Evolutionary conservation across 768 basidiomycete genomes (phyloP), one percentile per base, ranked within the genome.

Genomic region (Podaxis sp.): DNA sequence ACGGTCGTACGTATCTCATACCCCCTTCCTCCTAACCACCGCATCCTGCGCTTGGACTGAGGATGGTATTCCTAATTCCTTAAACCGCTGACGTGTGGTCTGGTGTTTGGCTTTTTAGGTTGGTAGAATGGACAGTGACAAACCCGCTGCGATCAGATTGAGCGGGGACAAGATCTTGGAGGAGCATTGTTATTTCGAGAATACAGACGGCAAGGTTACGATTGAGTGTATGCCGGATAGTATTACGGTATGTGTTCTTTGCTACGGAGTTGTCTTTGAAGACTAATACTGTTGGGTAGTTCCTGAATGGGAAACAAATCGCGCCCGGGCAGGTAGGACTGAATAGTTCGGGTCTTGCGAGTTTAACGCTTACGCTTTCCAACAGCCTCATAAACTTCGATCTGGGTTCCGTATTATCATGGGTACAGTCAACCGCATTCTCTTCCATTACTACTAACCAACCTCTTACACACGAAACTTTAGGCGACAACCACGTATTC

Each of bases 401-500:
- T 95, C 95, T 57, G 97, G 97, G 37, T 98, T 89, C 72, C 91
- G 97, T 32, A 92, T 99, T 69, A 99, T 99, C 71, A 83, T 99
- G 54, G 96, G 91, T 92, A 67, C 61, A 23, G 83, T 48, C 47
- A 48, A 18, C 47, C 9, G 7, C 7, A 32, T 32, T 40, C n/a
- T 23, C 66, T 62, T 63, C 61, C 61, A 25, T 47, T 25, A 64
- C 50, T 37, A 46, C 48, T 36, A 55, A 50, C 47, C 42, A 35
- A 51, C 54, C 32, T 32, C 50, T 55, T 48, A 48, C 42, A 50
- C 57, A 51, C 56, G 55, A 38, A 44, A 55, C 28, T 46, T 14
- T 50, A 93, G 92, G 96, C 57, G 95, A 98, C 66, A 88, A 94
- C 64, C 97, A 99, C 76, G 95, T 98, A 59, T 99, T 99, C 74